Conservation (phyloP, 2,329 filamentous ascomycete species). For the Seiridium cupressi region DNA sequence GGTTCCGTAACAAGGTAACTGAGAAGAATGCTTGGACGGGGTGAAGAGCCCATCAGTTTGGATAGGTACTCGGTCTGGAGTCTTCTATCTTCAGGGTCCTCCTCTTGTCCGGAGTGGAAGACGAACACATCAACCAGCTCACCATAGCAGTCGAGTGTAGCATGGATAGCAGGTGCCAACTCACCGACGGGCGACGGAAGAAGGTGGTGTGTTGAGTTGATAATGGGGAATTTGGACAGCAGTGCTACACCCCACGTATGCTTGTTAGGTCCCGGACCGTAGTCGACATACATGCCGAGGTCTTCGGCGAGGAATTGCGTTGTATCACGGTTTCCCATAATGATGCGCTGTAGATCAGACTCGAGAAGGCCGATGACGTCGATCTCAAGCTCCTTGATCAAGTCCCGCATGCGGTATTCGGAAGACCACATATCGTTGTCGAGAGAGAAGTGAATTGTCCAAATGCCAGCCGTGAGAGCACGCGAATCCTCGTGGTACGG, state of each 20-base stretch:
- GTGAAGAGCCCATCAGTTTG: conserved; percentile 79
- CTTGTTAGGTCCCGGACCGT: conserved; percentile 95
- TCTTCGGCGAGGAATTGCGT: conserved; percentile 96
- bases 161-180: conserved; percentile 91
- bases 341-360: conserved; percentile 91
- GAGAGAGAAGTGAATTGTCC: conserved; percentile 97
- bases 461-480: conserved; percentile 89
- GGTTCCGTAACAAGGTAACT: conserved; percentile 93
- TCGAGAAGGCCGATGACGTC: conserved; percentile 95
- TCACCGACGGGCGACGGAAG: conserved; percentile 92
- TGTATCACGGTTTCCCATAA: conserved; percentile 98
- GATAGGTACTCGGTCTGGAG: conserved; percentile 85
- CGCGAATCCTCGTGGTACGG: conserved; percentile 88
- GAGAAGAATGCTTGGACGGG: conserved; percentile 79
- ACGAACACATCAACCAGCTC: conserved; percentile 90
- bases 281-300: conserved; percentile 98
- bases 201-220: conserved; percentile 95
- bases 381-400: conserved; percentile 92
- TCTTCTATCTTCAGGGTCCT: conserved; percentile 87
- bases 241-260: conserved; percentile 96
- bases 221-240: conserved; percentile 93
- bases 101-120: conserved; percentile 98
- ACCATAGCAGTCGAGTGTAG: conserved; percentile 92
- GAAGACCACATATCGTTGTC: conserved; percentile 99
- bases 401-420: conserved; percentile 87